A percentile compares a stretch with the other conserved stretches of the same genome.
phyloP scores from a whole-genome alignment of 441 rosid genomes.

The Populus trichocarpa region DNA sequence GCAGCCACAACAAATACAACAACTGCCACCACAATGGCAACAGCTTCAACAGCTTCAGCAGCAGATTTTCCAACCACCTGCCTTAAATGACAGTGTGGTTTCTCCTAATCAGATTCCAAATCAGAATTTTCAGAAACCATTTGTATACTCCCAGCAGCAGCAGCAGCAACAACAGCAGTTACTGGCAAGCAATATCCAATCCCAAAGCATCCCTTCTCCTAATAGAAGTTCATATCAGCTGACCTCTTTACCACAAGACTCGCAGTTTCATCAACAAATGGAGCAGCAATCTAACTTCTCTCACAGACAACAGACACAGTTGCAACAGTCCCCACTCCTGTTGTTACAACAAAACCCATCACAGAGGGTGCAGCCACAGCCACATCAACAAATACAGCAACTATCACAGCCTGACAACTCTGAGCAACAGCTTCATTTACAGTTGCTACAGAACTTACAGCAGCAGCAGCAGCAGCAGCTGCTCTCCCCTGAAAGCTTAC shows the following conservation, averaged over 20 bases:
- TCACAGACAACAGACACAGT: slow-evolving; percentile 56
- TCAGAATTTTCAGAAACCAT: slow-evolving; percentile 47
- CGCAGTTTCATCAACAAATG: slow-evolving; percentile 60
- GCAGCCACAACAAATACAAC: slow-evolving; percentile 15
- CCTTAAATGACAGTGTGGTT: slow-evolving; percentile 40
- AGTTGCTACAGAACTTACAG: slow-evolving; percentile 61
- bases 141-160: slow-evolving; percentile 55
- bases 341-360: slow-evolving; percentile 55
- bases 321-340: slow-evolving; percentile 54
- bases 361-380: slow-evolving; percentile 50
- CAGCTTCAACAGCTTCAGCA: slow-evolving; percentile 31
- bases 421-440: slow-evolving; percentile 79
- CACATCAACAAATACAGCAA: slow-evolving; percentile 56
- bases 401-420: slow-evolving; percentile 52
- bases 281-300: slow-evolving; percentile 59
- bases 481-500: slow-evolving; percentile 45
- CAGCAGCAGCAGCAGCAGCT: slow-evolving; percentile 57
- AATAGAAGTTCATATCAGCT: slow-evolving; percentile 49
- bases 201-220: slow-evolving; percentile 36
- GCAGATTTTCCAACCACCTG: slow-evolving; percentile 49
- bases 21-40: background rate
- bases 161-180: slow-evolving; percentile 41
- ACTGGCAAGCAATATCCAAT: slow-evolving; percentile 41
- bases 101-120: slow-evolving; percentile 40
- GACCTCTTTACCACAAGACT: slow-evolving; percentile 61